A percentile compares a stretch with the other conserved stretches of the same genome.
These are phyloP conservation scores for Camellia lanceoleosa DNA, from an alignment of 148 eudicot species.

Conservation along the genomic window DNA sequence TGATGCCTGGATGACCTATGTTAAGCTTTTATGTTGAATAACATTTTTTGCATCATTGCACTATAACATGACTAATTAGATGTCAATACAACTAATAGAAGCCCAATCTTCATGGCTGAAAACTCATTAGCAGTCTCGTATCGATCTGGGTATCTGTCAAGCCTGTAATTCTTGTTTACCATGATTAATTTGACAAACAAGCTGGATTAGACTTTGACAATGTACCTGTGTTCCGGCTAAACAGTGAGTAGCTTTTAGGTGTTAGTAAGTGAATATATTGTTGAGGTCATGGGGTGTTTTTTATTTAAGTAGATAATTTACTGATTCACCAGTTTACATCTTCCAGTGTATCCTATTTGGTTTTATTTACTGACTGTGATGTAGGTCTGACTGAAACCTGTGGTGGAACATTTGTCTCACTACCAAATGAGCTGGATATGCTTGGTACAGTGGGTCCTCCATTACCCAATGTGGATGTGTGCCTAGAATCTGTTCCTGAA, in stretches of 20 bases:
- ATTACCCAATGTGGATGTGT: constrained; percentile 75
- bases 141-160: not conserved
- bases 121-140: no score
- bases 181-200: not conserved
- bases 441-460: constrained; percentile 98
- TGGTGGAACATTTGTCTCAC: constrained; percentile 86
- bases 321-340: not conserved
- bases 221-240: not conserved
- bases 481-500: constrained; percentile 93
- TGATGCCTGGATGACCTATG: no score
- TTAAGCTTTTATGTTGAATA: no score
- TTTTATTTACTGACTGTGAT: constrained; percentile 4
- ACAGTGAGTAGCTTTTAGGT: not conserved
- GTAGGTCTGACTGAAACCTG: constrained; percentile 93
- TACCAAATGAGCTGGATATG: constrained; percentile 74
- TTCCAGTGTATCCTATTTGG: not conserved
- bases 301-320: not conserved
- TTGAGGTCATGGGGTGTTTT: not conserved
- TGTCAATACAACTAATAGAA: no score
- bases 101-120: no score
- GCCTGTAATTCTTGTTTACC: not conserved
- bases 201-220: not conserved
- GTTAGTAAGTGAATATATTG: not conserved
- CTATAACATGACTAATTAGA: no score
- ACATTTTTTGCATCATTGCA: no score